phyloP scores from a whole-genome alignment of 257 asterid genomes.

The Oldenlandia corymbosa region DNA sequence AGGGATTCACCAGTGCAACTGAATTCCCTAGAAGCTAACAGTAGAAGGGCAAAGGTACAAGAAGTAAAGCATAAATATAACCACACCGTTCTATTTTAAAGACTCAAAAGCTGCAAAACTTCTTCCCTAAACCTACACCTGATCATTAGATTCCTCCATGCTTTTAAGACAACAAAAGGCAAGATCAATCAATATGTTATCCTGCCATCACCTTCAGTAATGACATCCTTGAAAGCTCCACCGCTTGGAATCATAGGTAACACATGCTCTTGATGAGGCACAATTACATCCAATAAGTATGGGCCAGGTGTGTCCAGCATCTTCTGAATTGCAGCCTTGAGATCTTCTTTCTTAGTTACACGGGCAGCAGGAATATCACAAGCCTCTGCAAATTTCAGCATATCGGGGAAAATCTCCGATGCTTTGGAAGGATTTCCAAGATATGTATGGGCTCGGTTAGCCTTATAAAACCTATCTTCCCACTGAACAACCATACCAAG shows the following conservation, averaged over 20 bases:
- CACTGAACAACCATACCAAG: constrained; percentile 89
- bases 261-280: constrained; percentile 81
- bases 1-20: neutral
- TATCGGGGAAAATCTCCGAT: constrained; percentile 53
- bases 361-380: constrained; percentile 67
- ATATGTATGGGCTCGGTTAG: constrained; percentile 74
- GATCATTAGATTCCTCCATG: neutral
- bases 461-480: constrained; percentile 81
- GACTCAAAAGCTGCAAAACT: neutral
- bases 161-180: neutral
- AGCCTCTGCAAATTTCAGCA: constrained; percentile 75
- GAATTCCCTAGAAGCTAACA: neutral
- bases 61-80: neutral
- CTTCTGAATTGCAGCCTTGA: constrained; percentile 52
- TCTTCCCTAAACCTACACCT: neutral
- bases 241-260: constrained; percentile 87
- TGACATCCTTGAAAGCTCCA: constrained; percentile 68
- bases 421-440: constrained; percentile 68
- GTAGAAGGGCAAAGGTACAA: neutral
- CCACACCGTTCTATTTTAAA: neutral
- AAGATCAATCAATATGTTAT: constrained; percentile 6
- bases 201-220: constrained; percentile 75
- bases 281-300: constrained; percentile 68
- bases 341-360: constrained; percentile 42
- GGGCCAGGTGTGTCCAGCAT: constrained; percentile 82